Evolutionary conservation across 306 rosid genomes (phyloP), one percentile per base, ranked within the genome.

Genomic region (Glycine latifolia): DNA sequence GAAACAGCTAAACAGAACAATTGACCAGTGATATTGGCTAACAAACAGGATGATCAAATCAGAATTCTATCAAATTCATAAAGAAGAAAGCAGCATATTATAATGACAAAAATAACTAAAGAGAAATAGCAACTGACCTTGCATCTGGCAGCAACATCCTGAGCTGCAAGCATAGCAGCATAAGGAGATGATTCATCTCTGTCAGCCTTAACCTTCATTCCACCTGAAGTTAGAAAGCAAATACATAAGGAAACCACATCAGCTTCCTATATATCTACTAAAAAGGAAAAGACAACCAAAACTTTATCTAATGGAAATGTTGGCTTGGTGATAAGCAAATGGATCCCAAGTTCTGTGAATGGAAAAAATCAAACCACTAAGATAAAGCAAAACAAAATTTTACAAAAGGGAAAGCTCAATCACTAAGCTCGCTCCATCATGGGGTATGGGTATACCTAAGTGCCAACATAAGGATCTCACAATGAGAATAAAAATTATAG

Each of bases 81-180:
- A 11, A 46, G 15, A 8, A 9, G 26, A 12, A 41, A 83, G 44
- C n/a, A 65, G 35, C 41, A 37, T 37, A 3, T 37, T 4, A 1
- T 37, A 37, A 37, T 37, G 3, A 37, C 31, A 37, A 37, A 44
- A 74, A 59, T 4, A 60, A 81, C 47, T 11, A 86, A 50, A n/a
- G 3, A 39, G 1, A 75, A 63, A 43, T 4, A 11, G 39, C 67
- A 9, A 3, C 5, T 35, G 14, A 94, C 97, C 97, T 92, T 94
- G 95, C 97, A 91, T 68, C 97, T 85, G 13, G 88, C 79, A 72
- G 97, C 86, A 81, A 94, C 97, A 85, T 94, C 98, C 35, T 91
- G 98, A 0, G 98, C 97, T 1, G 97, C 97, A 90, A 94, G 94
- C 98, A 94, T 92, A 54, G 98, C 97, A 9, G 97, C 98, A 75